A percentile compares a stretch with the other conserved stretches of the same genome.
Conservation (phyloP, 495 filamentous ascomycete genomes). For the Tuber borchii region DNA sequence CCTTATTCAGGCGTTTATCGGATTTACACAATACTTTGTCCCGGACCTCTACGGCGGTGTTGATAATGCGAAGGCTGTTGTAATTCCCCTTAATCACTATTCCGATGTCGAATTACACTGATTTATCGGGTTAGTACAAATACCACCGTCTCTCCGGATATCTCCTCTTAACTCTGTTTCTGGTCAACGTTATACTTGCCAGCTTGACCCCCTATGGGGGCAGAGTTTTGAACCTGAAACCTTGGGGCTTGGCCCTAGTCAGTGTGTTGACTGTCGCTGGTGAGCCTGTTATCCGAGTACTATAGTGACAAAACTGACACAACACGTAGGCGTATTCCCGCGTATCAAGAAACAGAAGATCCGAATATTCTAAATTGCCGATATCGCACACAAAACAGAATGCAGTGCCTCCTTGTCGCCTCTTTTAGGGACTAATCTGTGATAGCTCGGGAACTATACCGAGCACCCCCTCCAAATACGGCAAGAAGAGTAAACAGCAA, state of each 20-base stretch:
- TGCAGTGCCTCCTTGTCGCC: background rate
- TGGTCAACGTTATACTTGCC: slow-evolving; percentile 68
- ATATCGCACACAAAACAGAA: background rate
- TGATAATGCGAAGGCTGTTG: slow-evolving; percentile 65
- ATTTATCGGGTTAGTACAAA: slow-evolving; percentile 54
- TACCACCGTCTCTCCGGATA: slow-evolving; percentile 83
- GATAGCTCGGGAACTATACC: background rate
- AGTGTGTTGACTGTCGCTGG: slow-evolving; percentile 52
- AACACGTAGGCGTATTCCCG: slow-evolving; percentile 57
- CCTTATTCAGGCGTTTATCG: slow-evolving; percentile 64
- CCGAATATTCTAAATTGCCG: slow-evolving; percentile 48
- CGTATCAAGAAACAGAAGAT: slow-evolving; percentile 80
- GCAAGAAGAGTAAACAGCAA: background rate
- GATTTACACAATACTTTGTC: slow-evolving; percentile 68
- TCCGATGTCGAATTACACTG: background rate
- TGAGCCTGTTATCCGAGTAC: slow-evolving; percentile 7
- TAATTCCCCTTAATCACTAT: background rate
- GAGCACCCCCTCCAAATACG: background rate
- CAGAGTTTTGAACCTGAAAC: slow-evolving; percentile 56
- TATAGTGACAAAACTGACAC: background rate
- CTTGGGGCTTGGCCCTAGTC: slow-evolving; percentile 63
- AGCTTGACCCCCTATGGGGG: slow-evolving; percentile 65
- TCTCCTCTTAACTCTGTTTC: slow-evolving; percentile 57
- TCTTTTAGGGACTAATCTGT: background rate
- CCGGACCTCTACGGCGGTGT: slow-evolving; percentile 68